Evolutionary conservation across 192 early-diverging fungal species (phyloP), one percentile per base, ranked within the genome.

Genomic region (Gigaspora rosea): DNA sequence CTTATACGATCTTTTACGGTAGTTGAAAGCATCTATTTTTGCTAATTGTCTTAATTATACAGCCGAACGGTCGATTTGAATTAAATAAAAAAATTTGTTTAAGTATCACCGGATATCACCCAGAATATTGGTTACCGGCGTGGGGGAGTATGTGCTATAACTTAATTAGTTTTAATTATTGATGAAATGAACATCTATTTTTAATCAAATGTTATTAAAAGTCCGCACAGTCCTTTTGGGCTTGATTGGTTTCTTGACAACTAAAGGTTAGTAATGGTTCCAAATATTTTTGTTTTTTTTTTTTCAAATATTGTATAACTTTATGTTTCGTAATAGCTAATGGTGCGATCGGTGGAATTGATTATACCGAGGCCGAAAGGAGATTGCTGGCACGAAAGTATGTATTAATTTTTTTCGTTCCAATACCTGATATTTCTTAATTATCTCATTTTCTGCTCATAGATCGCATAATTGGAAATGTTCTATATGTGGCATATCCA

Each of bases 111-210:
- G 94, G 91, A 49, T 94, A 93, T 83, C 96, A 99, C 82, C 95
- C 96, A 20, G 95, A 99, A 80, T 92, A 88, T 71, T 98, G 97
- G 96, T 90, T 95, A 75, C 97, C 97, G 7, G 94, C 96, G 12
- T 99, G 97, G 97, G 96, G 95, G 13, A 94, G 87, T 88, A 78
- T 15, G 18, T 56, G 12, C 18, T 8, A 20, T 62, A 50, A 56
- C 18, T 16, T 32, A 66, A 71, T 10, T 56, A 11, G 12, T 22
- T 72, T 71, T 4, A 49, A 6, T 36, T 4, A n/a, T 8, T 33
- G 47, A 33, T 56, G 41, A 35, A 22, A n/a, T 71, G 27, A 49
- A 41, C 13, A 20, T 71, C 5, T 46, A 41, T 59, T 47, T n/a
- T 2, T 48, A 15, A 52, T 54, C 51, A 46, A 41, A 20, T 47